Evolutionary conservation across 331 rosid genomes (phyloP), one percentile per base, ranked within the genome.

Genomic region (Erythrophleum ivorense): DNA sequence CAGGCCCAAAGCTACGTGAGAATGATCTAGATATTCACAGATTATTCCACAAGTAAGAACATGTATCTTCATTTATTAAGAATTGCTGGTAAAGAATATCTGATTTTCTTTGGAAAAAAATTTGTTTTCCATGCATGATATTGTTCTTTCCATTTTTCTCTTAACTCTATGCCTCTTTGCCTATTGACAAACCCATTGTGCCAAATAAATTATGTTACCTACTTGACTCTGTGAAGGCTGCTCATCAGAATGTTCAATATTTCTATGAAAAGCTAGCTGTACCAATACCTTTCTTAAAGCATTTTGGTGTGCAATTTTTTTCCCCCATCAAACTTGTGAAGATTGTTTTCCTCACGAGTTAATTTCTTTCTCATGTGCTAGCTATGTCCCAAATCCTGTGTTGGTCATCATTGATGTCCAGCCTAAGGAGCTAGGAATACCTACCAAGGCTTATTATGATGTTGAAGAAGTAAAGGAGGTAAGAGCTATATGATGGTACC

Each of bases 351-450:
- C 53, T 63, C 18, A 7, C 75, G 43, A 21, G 40, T 45, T 38
- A 43, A 54, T 38, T 67, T 83, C 75, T 67, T 74, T 74, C 5
- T 60, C 19, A 2, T 16, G 59, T 74, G 84, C 86, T 85, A 95
- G 98, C 85, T 95, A 93, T 87, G 95, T 87, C 41, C 90, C 97
- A 70, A 95, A 95, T 82, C 98, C 98, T 12, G 98, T 95, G 31
- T 82, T 95, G 87, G 97, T 95, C 79, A 93, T 95, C 79, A 93
- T 95, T 81, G 98, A 95, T 84, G 98, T 95, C 75, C 97, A 93
- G 84, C 97, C 98, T 9, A 95, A 91, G 90, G 98, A 93, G 88
- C 78, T 91, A 73, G 98, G 98, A 79, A 95, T 95, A 84, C 98
- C 98, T 67, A 93, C 97, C 16, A 95, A 95, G 85, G 98, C 98